Base-by-base conservation (phyloP, 2,329 filamentous ascomycete species). In the Cladophialophora psammophila region DNA sequence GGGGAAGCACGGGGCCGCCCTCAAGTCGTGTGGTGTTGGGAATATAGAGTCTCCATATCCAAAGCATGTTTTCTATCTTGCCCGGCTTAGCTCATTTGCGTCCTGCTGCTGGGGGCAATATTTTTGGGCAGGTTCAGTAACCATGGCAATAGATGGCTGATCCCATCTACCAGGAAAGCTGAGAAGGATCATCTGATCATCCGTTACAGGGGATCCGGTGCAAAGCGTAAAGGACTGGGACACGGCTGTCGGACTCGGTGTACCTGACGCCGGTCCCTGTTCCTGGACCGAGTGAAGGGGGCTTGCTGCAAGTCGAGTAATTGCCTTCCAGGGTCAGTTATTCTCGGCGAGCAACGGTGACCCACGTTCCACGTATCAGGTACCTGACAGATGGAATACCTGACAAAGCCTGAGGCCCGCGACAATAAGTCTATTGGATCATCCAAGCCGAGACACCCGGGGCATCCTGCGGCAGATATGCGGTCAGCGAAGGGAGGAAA, bases 241-340 rank as follows among this genome's bases (percentile, higher is more conserved):
- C 50, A 20, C 45, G 35, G 52, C 45, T 53, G n/a, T 45, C 34
- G 48, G 36, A 58, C n/a, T 55, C 55, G 12, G 50, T 15, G 65
- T 57, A 45, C 63, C 57, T 65, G 61, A 54, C 40, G 58, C 20
- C 18, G 48, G 63, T 65, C 58, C 57, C 58, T 59, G 66, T 65
- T 54, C 66, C 62, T 63, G 60, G 52, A 53, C 42, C 53, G 59
- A 63, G 59, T 32, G 55, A 59, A 38, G 7, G 20, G 20, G 26
- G 45, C 26, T 50, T 50, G 18, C 18, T 12, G 40, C 40, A 42
- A 42, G 40, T 18, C 15, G 5, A 42, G 13, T n/a, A 1, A 18
- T 42, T 13, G 40, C 40, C 40, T 42, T 42, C 38, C 26, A 50
- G 45, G 18, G 45, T 50, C 45, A 50, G 45, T 50, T 45, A 10